Percentiles rank a stretch among this genome's conserved stretches.
These are phyloP conservation scores for Laburnicola sp. DNA, from an alignment of 2,329 filamentous ascomycete species.

Conservation along the genomic window DNA sequence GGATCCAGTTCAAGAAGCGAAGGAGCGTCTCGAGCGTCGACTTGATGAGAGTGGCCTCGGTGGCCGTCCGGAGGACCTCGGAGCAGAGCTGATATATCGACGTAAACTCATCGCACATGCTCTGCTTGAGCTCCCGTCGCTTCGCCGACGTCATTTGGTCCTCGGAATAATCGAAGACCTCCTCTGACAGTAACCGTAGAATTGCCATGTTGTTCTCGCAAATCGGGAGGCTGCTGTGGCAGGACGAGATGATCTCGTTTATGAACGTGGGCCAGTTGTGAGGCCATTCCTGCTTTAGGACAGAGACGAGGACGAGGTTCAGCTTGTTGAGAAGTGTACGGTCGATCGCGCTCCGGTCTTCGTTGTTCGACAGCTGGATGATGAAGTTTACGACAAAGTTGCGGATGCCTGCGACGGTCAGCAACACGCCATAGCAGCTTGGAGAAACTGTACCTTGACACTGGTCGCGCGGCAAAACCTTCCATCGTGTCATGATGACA, in stretches of 20 bases:
- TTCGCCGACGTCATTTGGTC: constrained; percentile 99
- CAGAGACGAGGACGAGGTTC: constrained; percentile 94
- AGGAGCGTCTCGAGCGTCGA: constrained; percentile 97
- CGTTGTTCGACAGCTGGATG: constrained; percentile 86
- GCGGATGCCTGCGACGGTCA: constrained; percentile 72
- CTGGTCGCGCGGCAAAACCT: constrained; percentile 94
- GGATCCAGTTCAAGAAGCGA: constrained; percentile 98
- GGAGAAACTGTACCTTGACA: constrained; percentile 71
- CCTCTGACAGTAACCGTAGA: constrained; percentile 89
- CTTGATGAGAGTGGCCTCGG: constrained; percentile 85
- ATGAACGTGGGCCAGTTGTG: constrained; percentile 99
- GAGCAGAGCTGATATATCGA: constrained; percentile 97
- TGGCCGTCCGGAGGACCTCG: constrained; percentile 88
- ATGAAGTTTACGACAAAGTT: constrained; percentile 99
- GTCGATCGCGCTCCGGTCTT: constrained; percentile 82
- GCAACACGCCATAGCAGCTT: constrained; percentile 1
- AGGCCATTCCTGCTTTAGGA: constrained; percentile 99
- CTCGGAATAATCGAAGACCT: constrained; percentile 97
- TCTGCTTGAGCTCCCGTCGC: constrained; percentile 93
- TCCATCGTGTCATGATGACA: constrained; percentile 99
- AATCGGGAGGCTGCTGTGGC: constrained; percentile 92
- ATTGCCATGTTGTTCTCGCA: constrained; percentile 99
- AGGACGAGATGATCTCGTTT: constrained; percentile 98
- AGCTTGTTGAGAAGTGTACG: constrained; percentile 96
- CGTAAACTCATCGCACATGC: constrained; percentile 98